Conservation (phyloP, 106 monocot species). For the Amphibolis antarctica region DNA sequence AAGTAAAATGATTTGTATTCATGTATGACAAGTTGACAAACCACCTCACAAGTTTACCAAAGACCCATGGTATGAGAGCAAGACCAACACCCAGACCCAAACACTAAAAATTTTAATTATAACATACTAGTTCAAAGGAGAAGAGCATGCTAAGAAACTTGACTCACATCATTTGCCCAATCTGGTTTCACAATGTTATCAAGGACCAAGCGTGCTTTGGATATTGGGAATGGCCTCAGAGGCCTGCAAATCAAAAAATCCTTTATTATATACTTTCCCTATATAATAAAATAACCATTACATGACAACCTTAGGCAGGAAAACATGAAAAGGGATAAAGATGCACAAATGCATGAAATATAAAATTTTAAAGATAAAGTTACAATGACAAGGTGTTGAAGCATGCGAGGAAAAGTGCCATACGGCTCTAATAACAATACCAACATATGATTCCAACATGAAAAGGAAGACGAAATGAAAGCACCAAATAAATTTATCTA, state of each 20-base stretch:
- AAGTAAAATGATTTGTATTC: background rate
- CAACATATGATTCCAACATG: too few relatives aligned
- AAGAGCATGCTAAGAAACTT: background rate
- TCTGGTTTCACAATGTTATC: slow-evolving; percentile 73
- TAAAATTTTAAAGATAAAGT: background rate
- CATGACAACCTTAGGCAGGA: too few relatives aligned
- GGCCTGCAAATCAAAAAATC: slow-evolving; percentile 27
- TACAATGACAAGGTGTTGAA: background rate
- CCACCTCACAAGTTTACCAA: too few relatives aligned
- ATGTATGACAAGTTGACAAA: background rate
- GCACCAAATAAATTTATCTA: too few relatives aligned
- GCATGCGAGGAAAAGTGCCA: too few relatives aligned
- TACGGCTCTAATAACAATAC: too few relatives aligned
- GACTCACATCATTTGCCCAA: slow-evolving; percentile 90
- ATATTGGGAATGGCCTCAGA: slow-evolving; percentile 88
- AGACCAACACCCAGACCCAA: too few relatives aligned
- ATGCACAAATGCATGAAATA: too few relatives aligned
- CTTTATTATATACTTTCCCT: background rate
- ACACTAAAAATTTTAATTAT: background rate
- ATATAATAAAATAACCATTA: background rate
- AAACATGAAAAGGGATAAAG: too few relatives aligned
- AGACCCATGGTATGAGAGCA: too few relatives aligned
- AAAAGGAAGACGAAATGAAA: too few relatives aligned
- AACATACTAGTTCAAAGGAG: background rate
- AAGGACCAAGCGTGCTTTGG: slow-evolving; percentile 48